Evolutionary conservation across 345 rosid species (phyloP), one percentile per base, ranked within the genome.

Genomic region (Mallotus nudiflorus): DNA sequence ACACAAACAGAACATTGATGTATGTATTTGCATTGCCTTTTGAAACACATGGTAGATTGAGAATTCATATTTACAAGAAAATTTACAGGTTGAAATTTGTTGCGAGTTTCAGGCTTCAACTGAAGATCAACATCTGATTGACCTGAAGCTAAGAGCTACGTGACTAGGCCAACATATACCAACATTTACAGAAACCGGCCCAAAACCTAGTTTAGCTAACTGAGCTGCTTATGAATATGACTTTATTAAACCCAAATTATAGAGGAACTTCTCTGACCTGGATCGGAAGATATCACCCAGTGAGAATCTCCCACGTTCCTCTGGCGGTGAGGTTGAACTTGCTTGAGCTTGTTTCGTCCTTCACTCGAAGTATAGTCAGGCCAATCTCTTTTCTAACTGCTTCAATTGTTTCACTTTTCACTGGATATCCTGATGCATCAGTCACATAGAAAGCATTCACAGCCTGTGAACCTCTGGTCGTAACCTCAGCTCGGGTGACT

Each of bases 401-500:
- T 80, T 95, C 96, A 35, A 95, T 84, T 6, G 85, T 87, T 82
- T 85, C 87, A 14, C 82, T 80, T 77, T 82, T 90, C 54, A 95
- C 97, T 5, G 84, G 82, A 67, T 72, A 62, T 59, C 97, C 96
- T 0, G 99, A 84, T 20, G 92, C 84, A 78, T 92, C 99, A 18
- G 86, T 80, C 62, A 95, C 97, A 50, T 84, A 92, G 79, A 95
- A 95, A 3, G 73, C 82, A 58, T 95, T 93, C 80, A 82, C 84
- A 3, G 99, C 99, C 65, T 86, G 89, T 20, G 90, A 84, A 5
- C 90, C 91, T 73, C 87, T 72, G 20, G 97, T 92, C 2, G 87
- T 86, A n/a, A 95, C 92, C 89, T 95, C 97, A 1, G 99, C 99
- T 65, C 86, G 84, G 53, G 89, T 84, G 33, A 92, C 96, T 1